Evolutionary conservation across 1,284 basidiomycete species (phyloP).

Genomic region (Ganoderma sinense): DNA sequence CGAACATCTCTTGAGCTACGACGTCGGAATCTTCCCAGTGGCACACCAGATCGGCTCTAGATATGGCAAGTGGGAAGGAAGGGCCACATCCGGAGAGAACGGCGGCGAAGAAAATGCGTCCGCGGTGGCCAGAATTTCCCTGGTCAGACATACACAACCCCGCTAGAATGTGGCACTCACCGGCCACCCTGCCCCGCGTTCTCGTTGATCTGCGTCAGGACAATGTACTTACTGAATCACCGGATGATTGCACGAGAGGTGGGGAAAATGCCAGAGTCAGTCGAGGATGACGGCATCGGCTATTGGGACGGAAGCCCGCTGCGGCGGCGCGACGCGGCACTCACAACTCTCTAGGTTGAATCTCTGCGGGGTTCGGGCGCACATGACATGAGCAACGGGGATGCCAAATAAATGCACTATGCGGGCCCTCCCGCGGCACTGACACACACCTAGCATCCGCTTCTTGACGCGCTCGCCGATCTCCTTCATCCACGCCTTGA

Average conservation of each 20-base stretch:
- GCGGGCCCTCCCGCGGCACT: not conserved
- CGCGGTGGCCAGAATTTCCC: constrained; percentile 12
- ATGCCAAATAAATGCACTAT: not conserved
- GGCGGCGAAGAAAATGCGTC: constrained; percentile 7
- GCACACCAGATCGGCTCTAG: constrained; percentile 67
- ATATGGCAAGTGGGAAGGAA: not conserved
- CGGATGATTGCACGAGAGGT: not conserved
- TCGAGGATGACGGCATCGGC: not conserved
- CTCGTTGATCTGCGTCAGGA: constrained; percentile 83
- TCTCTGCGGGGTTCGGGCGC: constrained; percentile 50
- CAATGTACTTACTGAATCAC: constrained; percentile 76
- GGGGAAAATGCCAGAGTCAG: constrained; percentile 7
- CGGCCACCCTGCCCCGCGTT: constrained; percentile 83
- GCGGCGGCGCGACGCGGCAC: constrained; percentile 40
- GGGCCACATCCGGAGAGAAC: constrained; percentile 8
- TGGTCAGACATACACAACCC: not conserved
- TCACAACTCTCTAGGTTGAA: constrained; percentile 81
- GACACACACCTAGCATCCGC: constrained; percentile 65
- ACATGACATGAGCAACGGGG: not conserved
- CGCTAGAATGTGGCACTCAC: constrained; percentile 48
- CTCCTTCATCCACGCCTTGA: constrained; percentile 81
- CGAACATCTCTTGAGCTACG: constrained; percentile 73
- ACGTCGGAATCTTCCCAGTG: constrained; percentile 81
- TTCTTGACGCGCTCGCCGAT: constrained; percentile 84
- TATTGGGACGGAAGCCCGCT: constrained; percentile 1